Evolutionary conservation across 2,329 filamentous ascomycete species (phyloP).

Genomic region (Arthrobotrys pseudoclavata): DNA sequence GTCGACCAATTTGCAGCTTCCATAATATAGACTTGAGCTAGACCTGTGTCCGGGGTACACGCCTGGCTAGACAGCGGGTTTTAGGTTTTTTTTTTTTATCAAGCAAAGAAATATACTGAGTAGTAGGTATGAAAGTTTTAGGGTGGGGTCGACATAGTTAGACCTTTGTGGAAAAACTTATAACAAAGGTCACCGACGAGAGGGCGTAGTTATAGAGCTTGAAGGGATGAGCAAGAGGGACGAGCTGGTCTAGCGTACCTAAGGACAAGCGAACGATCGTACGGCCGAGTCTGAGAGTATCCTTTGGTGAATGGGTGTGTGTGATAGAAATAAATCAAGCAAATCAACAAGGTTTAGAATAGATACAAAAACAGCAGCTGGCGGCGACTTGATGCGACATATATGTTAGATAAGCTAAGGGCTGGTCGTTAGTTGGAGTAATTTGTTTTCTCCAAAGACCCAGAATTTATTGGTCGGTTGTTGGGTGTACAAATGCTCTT

Average conservation of each 20-base stretch:
- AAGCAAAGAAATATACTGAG: neutral
- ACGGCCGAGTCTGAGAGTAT: neutral
- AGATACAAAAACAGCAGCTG: constrained; percentile 20
- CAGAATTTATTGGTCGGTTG: neutral
- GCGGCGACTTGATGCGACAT: neutral
- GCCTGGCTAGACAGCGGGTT: neutral
- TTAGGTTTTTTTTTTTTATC: neutral
- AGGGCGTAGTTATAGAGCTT: neutral
- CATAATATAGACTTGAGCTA: neutral
- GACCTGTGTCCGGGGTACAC: neutral
- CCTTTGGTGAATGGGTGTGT: neutral
- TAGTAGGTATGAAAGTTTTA: neutral
- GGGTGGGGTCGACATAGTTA: neutral
- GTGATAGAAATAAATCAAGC: neutral
- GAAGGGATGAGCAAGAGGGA: neutral
- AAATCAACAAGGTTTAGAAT: constrained; percentile 9
- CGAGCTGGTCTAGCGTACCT: constrained; percentile 4
- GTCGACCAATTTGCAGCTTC: neutral
- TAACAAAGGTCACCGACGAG: neutral
- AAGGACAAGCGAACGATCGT: neutral
- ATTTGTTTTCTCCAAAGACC: neutral
- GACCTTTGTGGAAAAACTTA: neutral
- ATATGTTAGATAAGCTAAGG: neutral
- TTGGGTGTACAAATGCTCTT: neutral
- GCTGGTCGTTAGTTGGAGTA: neutral